These are phyloP conservation scores for Podospora australis DNA, from an alignment of 495 filamentous ascomycete genomes.

Conservation along the genomic window DNA sequence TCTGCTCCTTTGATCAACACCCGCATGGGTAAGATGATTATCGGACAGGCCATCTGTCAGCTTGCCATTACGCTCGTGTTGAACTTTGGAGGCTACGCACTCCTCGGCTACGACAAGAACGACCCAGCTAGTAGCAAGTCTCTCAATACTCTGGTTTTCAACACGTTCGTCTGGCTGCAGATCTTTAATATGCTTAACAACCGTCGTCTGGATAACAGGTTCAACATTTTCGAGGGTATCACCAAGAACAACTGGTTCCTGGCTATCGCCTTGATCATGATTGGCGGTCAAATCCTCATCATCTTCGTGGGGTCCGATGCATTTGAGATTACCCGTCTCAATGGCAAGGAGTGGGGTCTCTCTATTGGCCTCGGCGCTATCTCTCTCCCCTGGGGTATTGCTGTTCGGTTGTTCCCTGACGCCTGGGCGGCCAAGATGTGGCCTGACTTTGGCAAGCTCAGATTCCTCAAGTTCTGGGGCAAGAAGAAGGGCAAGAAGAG, in stretches of 20 bases:
- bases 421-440: conserved; percentile 17
- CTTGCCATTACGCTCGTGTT: conserved; percentile 69
- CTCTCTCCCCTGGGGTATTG: conserved; percentile 63
- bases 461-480: conserved; percentile 12
- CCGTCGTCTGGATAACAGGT: conserved; percentile 78
- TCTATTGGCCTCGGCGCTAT: conserved; percentile 63
- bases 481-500: conserved; percentile 6
- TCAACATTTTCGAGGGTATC: conserved; percentile 87
- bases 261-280: conserved; percentile 72
- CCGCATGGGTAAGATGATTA: conserved; percentile 93
- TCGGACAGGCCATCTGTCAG: conserved; percentile 78
- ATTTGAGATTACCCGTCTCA: conserved; percentile 55
- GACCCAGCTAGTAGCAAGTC: conserved; percentile 26
- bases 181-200: conserved; percentile 87
- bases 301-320: conserved; percentile 67
- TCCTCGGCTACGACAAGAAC: conserved; percentile 40
- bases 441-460: conserved; percentile 16
- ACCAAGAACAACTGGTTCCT: conserved; percentile 76
- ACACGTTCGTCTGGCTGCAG: conserved; percentile 94
- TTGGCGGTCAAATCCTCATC: conserved; percentile 81
- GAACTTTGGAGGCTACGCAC: conserved; percentile 63
- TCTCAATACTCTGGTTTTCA: conserved; percentile 74
- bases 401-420: conserved; percentile 58
- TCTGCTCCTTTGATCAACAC: conserved; percentile 65
- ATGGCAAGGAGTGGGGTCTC: conserved; percentile 66